Percentiles rank a stretch among this genome's conserved stretches.
These are phyloP conservation scores for Pichia insulana DNA, from an alignment of 805 yeast species.

Conservation along the genomic window DNA sequence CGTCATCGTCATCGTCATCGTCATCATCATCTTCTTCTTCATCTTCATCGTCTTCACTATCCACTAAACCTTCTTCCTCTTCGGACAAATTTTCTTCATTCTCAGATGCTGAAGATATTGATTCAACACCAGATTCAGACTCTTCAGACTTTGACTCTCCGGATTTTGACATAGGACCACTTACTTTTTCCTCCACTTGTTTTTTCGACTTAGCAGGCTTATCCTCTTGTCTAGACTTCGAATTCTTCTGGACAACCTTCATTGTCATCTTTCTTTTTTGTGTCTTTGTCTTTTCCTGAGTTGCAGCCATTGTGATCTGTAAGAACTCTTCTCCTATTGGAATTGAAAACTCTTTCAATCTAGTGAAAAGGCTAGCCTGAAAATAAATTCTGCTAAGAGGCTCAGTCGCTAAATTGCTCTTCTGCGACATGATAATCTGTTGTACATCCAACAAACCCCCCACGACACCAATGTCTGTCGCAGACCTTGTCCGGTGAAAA, in stretches of 20 bases:
- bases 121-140: too few species aligned
- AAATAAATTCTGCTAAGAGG: too few species aligned
- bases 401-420: too few species aligned
- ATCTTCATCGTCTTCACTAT: slow-evolving; percentile 13
- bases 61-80: slow-evolving; percentile 11
- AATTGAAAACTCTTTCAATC: too few species aligned
- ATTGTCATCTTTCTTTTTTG: neutral
- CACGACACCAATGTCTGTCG: too few species aligned
- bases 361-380: too few species aligned
- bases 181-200: slow-evolving; percentile 10
- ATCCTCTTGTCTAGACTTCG: neutral
- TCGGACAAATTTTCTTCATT: slow-evolving; percentile 7
- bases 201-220: slow-evolving; percentile 9
- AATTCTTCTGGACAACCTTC: neutral
- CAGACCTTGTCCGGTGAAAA: too few species aligned
- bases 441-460: too few species aligned
- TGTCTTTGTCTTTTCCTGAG: neutral
- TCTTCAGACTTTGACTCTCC: slow-evolving; percentile 7
- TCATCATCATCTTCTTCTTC: slow-evolving; percentile 15
- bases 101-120: too few species aligned
- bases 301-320: neutral
- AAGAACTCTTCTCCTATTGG: too few species aligned
- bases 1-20: slow-evolving; percentile 17
- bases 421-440: too few species aligned
- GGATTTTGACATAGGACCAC: too few species aligned